Conservation (phyloP, 306 rosid genomes). For the Hylodesmum podocarpum region DNA sequence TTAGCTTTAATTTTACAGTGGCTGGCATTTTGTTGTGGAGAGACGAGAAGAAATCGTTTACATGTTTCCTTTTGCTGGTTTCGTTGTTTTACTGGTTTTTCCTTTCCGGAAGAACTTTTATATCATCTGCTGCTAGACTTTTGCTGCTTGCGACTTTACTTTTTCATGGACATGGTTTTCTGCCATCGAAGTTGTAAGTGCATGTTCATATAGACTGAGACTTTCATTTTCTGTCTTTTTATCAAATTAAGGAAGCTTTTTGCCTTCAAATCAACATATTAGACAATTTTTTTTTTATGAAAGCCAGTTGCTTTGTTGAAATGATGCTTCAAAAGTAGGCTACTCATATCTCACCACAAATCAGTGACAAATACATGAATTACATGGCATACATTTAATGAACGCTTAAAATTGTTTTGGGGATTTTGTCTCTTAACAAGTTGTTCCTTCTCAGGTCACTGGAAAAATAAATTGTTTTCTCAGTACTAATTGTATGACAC, state of each 20-base stretch:
- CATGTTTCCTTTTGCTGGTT: constrained; percentile 54
- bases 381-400: not conserved
- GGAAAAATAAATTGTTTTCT: constrained; percentile 9
- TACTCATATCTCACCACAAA: constrained; percentile 18
- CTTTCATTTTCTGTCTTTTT: constrained; percentile 11
- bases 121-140: constrained; percentile 58
- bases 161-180: constrained; percentile 60
- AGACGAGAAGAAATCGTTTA: constrained; percentile 76
- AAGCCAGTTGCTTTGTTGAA: not conserved
- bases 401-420: constrained; percentile 10
- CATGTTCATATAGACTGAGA: constrained; percentile 22
- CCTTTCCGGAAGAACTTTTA: constrained; percentile 68
- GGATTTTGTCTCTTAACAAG: constrained; percentile 17
- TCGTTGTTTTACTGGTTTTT: constrained; percentile 78
- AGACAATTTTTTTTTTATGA: not conserved
- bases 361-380: constrained; percentile 7
- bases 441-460: constrained; percentile 10
- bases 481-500: constrained; percentile 30
- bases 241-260: not conserved
- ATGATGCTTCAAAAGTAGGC: constrained; percentile 2
- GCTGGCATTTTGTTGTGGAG: constrained; percentile 89
- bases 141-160: constrained; percentile 44
- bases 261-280: not conserved
- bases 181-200: constrained; percentile 65
- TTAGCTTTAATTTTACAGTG: constrained; percentile 59